Evolutionary conservation across 257 asterid genomes (phyloP).

Genomic region (Fraxinus excelsior): DNA sequence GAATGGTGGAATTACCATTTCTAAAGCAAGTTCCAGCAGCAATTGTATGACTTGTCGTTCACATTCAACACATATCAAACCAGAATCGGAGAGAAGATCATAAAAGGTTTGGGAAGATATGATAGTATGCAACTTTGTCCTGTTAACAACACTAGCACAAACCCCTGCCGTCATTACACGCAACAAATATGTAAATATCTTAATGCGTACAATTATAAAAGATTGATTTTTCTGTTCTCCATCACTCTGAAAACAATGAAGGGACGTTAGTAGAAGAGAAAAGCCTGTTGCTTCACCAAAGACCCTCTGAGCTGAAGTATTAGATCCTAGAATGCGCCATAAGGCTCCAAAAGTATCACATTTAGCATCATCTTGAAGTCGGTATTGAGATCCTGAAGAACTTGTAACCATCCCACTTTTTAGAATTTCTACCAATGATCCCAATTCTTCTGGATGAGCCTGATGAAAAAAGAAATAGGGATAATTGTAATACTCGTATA

Average conservation of each 20-base stretch:
- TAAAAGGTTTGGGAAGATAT: slow-evolving; percentile 79
- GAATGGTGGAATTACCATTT: slow-evolving; percentile 87
- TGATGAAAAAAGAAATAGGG: slow-evolving; percentile 33
- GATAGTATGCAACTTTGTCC: slow-evolving; percentile 69
- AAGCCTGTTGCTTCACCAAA: slow-evolving; percentile 99
- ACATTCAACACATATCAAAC: slow-evolving; percentile 82
- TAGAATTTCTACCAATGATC: slow-evolving; percentile 78
- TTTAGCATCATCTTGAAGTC: slow-evolving; percentile 80
- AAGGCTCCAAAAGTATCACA: slow-evolving; percentile 95
- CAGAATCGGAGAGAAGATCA: slow-evolving; percentile 90
- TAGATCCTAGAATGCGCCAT: slow-evolving; percentile 89
- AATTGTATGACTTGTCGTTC: slow-evolving; percentile 92
- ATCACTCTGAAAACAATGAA: slow-evolving; percentile 78
- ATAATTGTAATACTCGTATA: slow-evolving; percentile 18
- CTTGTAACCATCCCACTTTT: slow-evolving; percentile 98
- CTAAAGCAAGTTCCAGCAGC: slow-evolving; percentile 90
- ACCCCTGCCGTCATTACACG: slow-evolving; percentile 93
- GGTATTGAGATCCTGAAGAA: slow-evolving; percentile 76
- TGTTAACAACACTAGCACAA: slow-evolving; percentile 78
- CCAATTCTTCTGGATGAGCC: slow-evolving; percentile 95
- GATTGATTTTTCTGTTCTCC: slow-evolving; percentile 52
- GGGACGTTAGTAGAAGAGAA: slow-evolving; percentile 87
- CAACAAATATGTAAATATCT: slow-evolving; percentile 80
- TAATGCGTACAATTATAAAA: slow-evolving; percentile 44
- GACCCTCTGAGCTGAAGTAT: slow-evolving; percentile 87